A percentile compares a stretch with the other conserved stretches of the same genome.
phyloP scores from a whole-genome alignment of 2,329 filamentous ascomycete species.

The Exophiala spinifera region DNA sequence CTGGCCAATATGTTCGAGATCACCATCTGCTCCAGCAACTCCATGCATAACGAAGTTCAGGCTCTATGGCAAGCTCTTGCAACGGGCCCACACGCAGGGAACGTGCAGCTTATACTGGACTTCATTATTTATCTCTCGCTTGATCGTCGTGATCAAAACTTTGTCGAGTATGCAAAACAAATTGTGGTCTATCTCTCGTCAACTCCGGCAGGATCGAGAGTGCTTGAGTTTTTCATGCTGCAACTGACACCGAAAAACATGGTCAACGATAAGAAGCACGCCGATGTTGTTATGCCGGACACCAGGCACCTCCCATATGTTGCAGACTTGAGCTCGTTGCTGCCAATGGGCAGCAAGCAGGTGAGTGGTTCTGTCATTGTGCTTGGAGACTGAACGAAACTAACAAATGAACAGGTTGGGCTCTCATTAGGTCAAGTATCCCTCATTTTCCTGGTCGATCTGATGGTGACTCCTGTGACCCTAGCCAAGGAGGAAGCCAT shows the following conservation, averaged over 20 bases:
- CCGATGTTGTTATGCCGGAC: slow-evolving; percentile 59
- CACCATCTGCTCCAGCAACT: slow-evolving; percentile 84
- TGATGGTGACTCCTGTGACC: slow-evolving; percentile 89
- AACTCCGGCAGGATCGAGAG: slow-evolving; percentile 78
- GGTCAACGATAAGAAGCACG: slow-evolving; percentile 82
- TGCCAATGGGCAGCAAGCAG: slow-evolving; percentile 87
- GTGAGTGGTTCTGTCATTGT: slow-evolving; percentile 35
- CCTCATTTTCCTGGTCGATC: slow-evolving; percentile 86
- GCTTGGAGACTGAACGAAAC: slow-evolving; percentile 1
- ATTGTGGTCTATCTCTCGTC: slow-evolving; percentile 95
- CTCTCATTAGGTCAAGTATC: slow-evolving; percentile 92
- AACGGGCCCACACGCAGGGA: slow-evolving; percentile 86
- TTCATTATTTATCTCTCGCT: slow-evolving; percentile 94
- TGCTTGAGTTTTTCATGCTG: slow-evolving; percentile 87
- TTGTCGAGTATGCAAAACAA: slow-evolving; percentile 96
- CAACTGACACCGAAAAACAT: slow-evolving; percentile 95
- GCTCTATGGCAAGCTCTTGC: slow-evolving; percentile 95
- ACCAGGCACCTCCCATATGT: slow-evolving; percentile 77
- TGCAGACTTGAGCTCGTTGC: slow-evolving; percentile 73
- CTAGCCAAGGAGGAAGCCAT: slow-evolving; percentile 76
- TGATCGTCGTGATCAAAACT: slow-evolving; percentile 93
- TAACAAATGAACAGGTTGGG: slow-evolving; percentile 53
- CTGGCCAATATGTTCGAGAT: slow-evolving; percentile 94
- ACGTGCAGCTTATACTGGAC: slow-evolving; percentile 89
- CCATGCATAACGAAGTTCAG: slow-evolving; percentile 93